Conservation (phyloP, 192 early-diverging fungal species). For the Coemansia sp. region DNA sequence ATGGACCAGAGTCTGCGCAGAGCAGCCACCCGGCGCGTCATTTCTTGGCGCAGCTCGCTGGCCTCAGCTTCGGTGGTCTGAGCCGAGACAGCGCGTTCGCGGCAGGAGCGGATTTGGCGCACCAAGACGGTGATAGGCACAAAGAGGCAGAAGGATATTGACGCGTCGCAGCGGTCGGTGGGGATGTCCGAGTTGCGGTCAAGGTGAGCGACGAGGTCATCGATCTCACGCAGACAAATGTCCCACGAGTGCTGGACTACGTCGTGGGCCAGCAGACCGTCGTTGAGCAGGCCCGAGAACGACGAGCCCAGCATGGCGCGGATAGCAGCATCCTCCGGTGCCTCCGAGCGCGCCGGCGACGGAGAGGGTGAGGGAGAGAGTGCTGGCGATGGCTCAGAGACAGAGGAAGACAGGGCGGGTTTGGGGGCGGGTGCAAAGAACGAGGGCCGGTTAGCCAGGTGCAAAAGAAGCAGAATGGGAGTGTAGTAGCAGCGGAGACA, state of each 20-base stretch:
- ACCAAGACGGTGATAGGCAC: constrained; percentile 44
- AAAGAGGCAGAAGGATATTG: constrained; percentile 46
- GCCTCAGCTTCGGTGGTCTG: neutral
- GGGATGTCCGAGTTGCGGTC: constrained; percentile 51
- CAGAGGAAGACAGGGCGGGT: constrained; percentile 28
- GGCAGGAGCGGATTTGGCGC: constrained; percentile 39
- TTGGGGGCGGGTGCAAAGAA: constrained; percentile 21
- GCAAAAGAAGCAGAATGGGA: constrained; percentile 35
- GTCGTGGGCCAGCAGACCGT: constrained; percentile 46
- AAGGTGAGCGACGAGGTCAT: constrained; percentile 35
- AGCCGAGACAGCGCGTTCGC: constrained; percentile 1
- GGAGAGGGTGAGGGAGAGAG: constrained; percentile 3
- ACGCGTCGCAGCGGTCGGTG: constrained; percentile 43
- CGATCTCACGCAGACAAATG: constrained; percentile 32
- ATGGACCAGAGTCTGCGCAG: constrained; percentile 45
- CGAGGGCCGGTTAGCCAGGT: constrained; percentile 48
- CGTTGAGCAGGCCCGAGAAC: constrained; percentile 46
- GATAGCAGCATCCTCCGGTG: constrained; percentile 37
- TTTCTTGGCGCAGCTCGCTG: constrained; percentile 6
- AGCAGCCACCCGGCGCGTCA: constrained; percentile 10
- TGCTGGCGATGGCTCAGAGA: neutral
- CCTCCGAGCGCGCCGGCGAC: constrained; percentile 13
- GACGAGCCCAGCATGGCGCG: constrained; percentile 36
- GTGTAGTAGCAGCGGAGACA: constrained; percentile 45
- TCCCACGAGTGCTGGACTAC: constrained; percentile 47